Percentiles rank a stretch among this genome's conserved stretches.
phyloP scores from a whole-genome alignment of 192 early-diverging fungal genomes.

The Entomortierella chlamydospora region DNA sequence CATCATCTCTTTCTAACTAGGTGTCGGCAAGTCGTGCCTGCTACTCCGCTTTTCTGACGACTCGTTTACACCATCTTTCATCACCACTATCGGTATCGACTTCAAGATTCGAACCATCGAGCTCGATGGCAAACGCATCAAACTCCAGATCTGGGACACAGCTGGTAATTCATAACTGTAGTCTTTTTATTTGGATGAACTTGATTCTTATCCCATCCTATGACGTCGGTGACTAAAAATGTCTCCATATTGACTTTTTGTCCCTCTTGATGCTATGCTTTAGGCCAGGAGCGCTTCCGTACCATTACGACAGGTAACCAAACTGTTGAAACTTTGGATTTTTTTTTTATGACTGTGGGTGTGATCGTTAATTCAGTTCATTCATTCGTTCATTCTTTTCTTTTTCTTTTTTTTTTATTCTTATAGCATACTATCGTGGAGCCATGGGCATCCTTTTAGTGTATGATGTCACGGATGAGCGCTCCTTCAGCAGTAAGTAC shows the following conservation, averaged over 20 bases:
- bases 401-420: neutral
- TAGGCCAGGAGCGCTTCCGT: constrained; percentile 96
- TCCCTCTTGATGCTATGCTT: neutral
- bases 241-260: neutral
- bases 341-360: neutral
- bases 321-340: neutral
- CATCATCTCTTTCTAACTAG: constrained; percentile 55
- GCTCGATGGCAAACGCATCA: constrained; percentile 98
- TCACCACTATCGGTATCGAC: constrained; percentile 99
- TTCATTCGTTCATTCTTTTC: neutral
- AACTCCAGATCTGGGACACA: constrained; percentile 99
- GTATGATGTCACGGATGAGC: constrained; percentile 99
- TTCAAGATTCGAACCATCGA: constrained; percentile 99
- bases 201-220: neutral
- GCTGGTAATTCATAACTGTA: constrained; percentile 63
- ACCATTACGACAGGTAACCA: constrained; percentile 94
- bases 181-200: no score
- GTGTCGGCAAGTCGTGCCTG: constrained; percentile 97
- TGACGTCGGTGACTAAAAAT: neutral
- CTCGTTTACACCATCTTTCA: constrained; percentile 99
- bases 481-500: constrained; percentile 92
- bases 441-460: constrained; percentile 99
- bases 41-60: constrained; percentile 98
- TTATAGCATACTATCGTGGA: constrained; percentile 96
- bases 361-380: no score